Conservation (phyloP, 768 basidiomycete species). For the Phylloporus arenicola region DNA sequence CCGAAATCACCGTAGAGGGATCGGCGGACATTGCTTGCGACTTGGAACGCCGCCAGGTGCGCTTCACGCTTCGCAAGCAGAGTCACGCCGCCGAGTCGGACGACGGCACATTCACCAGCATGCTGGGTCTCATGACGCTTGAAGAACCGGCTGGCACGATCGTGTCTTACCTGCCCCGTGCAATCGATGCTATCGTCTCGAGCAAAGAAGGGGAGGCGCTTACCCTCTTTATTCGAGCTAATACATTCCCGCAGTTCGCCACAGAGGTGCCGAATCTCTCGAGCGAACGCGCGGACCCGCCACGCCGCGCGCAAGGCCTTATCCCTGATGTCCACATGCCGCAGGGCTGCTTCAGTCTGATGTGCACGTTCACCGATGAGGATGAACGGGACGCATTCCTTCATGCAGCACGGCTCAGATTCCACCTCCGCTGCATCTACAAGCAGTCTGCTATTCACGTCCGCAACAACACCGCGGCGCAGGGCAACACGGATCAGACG, state of each 20-base stretch:
- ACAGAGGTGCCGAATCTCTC: neutral
- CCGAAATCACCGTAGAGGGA: constrained; percentile 26
- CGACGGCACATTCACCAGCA: neutral
- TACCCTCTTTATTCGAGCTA: constrained; percentile 30
- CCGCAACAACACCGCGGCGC: constrained; percentile 10
- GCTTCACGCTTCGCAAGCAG: constrained; percentile 29
- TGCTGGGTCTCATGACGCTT: neutral
- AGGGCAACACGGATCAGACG: neutral
- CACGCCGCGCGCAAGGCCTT: constrained; percentile 25
- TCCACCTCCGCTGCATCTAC: constrained; percentile 16
- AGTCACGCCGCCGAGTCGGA: constrained; percentile 7
- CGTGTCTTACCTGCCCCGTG: constrained; percentile 19
- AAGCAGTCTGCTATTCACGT: constrained; percentile 12
- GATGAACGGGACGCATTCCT: constrained; percentile 28
- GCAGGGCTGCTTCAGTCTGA: constrained; percentile 25
- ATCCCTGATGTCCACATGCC: constrained; percentile 22
- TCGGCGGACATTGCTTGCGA: constrained; percentile 33
- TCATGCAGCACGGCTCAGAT: constrained; percentile 14
- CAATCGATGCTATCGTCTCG: constrained; percentile 20
- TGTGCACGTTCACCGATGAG: constrained; percentile 25
- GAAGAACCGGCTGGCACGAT: neutral
- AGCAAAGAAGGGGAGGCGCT: constrained; percentile 6
- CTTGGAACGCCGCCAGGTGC: constrained; percentile 27
- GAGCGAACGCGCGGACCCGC: neutral
- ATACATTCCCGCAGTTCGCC: constrained; percentile 29